Percentiles rank a stretch among this genome's conserved stretches.
These are phyloP conservation scores for Phaeosphaeria sp. DNA, from an alignment of 2,329 filamentous ascomycete genomes.

Conservation along the genomic window DNA sequence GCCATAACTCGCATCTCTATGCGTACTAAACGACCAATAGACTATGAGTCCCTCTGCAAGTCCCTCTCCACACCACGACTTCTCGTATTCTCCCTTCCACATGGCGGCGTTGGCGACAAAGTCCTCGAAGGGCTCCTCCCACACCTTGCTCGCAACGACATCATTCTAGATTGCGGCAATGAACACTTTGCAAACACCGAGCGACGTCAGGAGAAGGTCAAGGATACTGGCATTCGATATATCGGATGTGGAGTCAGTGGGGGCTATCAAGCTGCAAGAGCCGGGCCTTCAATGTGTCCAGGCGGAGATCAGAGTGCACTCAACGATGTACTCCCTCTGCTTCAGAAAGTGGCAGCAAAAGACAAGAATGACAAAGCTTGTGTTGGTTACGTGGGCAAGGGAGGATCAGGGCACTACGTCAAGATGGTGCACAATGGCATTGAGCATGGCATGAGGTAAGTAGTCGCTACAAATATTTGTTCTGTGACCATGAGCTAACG, in stretches of 20 bases:
- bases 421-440: conserved; percentile 82
- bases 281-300: conserved; percentile 72
- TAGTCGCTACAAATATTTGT: too few relatives aligned
- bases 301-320: conserved; percentile 66
- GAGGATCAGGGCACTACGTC: conserved; percentile 72
- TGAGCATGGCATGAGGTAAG: conserved; percentile 76
- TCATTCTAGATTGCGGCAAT: conserved; percentile 73
- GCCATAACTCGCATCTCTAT: not conserved
- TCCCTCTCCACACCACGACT: conserved; percentile 58
- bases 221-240: conserved; percentile 66
- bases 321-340: conserved; percentile 65
- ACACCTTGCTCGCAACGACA: conserved; percentile 65
- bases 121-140: conserved; percentile 57
- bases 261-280: conserved; percentile 71
- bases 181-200: conserved; percentile 72
- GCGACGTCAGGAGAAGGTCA: conserved; percentile 64
- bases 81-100: conserved; percentile 61
- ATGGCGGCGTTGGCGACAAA: conserved; percentile 56
- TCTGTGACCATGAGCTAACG: too few relatives aligned
- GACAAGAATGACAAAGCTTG: conserved; percentile 66
- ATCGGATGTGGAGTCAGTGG: conserved; percentile 73
- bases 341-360: conserved; percentile 68
- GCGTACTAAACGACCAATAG: conserved; percentile 31
- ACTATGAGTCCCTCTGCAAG: conserved; percentile 60
- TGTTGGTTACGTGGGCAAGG: conserved; percentile 65